Conservation (phyloP, 2,329 filamentous ascomycete species). For the Trichoderma afroharzianum region DNA sequence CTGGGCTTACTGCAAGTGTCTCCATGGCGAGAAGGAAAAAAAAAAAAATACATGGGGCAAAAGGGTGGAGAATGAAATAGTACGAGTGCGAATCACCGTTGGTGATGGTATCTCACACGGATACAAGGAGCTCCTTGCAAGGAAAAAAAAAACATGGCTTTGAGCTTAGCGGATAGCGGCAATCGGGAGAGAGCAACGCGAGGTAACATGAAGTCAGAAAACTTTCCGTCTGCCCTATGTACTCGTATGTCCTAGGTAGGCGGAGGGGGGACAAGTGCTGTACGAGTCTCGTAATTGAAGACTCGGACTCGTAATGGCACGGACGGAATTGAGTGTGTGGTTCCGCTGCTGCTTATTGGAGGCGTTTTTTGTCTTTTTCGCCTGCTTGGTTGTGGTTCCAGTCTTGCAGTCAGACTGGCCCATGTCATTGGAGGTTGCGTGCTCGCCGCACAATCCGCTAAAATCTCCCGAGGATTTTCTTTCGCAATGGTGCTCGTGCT, state of each 20-base stretch:
- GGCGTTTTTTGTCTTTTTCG: not conserved
- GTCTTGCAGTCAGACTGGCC: not conserved
- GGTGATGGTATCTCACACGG: not conserved
- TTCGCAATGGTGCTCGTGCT: not conserved
- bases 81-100: not conserved
- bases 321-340: not conserved
- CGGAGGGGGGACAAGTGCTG: not conserved
- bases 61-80: not conserved
- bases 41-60: not conserved
- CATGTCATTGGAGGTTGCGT: not conserved
- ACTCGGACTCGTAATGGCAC: not conserved
- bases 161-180: not conserved
- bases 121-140: conserved; percentile 5
- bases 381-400: not conserved
- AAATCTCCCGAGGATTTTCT: not conserved
- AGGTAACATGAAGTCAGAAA: not conserved
- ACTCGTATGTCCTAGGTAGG: not conserved
- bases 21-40: not conserved
- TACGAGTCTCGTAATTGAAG: not conserved
- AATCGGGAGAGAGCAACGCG: not conserved
- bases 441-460: conserved; percentile 3
- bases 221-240: not conserved
- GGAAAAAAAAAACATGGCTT: not conserved
- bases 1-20: not conserved
- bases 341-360: not conserved